Conservation (phyloP, 345 rosid species). For the Bruguiera parviflora region DNA sequence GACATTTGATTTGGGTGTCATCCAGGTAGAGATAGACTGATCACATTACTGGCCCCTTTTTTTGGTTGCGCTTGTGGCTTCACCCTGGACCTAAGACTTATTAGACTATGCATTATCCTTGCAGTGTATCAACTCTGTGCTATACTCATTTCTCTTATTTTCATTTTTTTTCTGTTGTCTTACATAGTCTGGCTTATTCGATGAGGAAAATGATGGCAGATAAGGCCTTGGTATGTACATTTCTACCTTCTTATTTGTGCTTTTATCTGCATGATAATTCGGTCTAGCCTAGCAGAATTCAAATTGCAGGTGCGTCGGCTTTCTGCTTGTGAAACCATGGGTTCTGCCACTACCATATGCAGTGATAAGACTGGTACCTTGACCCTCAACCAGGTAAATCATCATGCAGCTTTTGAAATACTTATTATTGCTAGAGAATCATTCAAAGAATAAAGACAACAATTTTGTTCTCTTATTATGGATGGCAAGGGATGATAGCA, state of each 20-base stretch:
- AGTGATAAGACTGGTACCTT: slow-evolving; percentile 99
- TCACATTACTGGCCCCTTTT: too few relatives aligned
- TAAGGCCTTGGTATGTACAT: slow-evolving; percentile 77
- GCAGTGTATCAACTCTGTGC: background rate
- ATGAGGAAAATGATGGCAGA: slow-evolving; percentile 99
- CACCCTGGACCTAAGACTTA: too few relatives aligned
- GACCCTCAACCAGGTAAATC: slow-evolving; percentile 77
- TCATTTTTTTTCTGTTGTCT: background rate
- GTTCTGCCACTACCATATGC: slow-evolving; percentile 98
- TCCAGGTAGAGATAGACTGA: too few relatives aligned
- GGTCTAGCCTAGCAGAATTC: slow-evolving; percentile 11
- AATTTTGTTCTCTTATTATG: too few relatives aligned
- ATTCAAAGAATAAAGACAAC: too few relatives aligned
- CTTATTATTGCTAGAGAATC: slow-evolving; percentile 6
- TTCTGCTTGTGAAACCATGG: slow-evolving; percentile 99
- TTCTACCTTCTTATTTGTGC: slow-evolving; percentile 10
- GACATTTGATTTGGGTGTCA: too few relatives aligned
- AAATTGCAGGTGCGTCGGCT: slow-evolving; percentile 88
- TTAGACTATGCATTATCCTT: background rate
- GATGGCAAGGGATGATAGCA: too few relatives aligned
- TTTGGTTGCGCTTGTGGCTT: too few relatives aligned
- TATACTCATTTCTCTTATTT: background rate
- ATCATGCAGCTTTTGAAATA: background rate
- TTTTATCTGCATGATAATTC: background rate
- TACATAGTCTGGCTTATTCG: slow-evolving; percentile 93